A percentile compares a stretch with the other conserved stretches of the same genome.
phyloP scores from a whole-genome alignment of 257 asterid species.

The Jaltomata sinuosa region DNA sequence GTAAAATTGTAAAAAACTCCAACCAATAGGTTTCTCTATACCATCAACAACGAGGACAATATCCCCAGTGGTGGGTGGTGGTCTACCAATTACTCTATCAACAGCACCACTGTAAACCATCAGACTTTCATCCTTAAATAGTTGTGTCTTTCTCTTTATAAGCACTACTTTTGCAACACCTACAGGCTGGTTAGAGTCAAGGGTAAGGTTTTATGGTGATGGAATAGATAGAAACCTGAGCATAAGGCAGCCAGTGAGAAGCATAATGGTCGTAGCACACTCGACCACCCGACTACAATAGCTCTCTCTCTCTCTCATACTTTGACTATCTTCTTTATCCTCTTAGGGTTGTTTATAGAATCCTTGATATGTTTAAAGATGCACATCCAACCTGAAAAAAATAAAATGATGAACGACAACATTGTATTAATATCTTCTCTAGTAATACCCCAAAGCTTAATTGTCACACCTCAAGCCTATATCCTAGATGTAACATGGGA shows the following conservation, averaged over 20 bases:
- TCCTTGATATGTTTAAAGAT: too few species aligned
- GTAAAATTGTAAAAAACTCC: constrained; percentile 90
- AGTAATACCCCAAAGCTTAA: too few species aligned
- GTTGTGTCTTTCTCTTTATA: constrained; percentile 80
- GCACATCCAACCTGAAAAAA: too few species aligned
- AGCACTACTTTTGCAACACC: constrained; percentile 85
- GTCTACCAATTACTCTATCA: constrained; percentile 78
- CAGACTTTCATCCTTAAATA: constrained; percentile 80
- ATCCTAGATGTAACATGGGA: too few species aligned
- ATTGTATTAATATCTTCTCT: too few species aligned
- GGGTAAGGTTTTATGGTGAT: constrained; percentile 27
- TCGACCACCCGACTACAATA: too few species aligned
- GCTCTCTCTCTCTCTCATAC: too few species aligned
- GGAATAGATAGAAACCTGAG: constrained; percentile 36
- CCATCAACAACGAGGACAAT: constrained; percentile 83
- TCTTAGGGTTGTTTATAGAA: too few species aligned
- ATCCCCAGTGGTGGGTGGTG: too few species aligned
- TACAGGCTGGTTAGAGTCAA: constrained; percentile 47
- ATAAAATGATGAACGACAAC: too few species aligned
- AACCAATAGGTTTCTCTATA: constrained; percentile 72
- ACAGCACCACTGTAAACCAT: constrained; percentile 97
- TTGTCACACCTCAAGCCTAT: too few species aligned
- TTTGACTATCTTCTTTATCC: too few species aligned
- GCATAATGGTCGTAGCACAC: background rate
- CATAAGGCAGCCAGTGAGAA: constrained; percentile 6